These are phyloP conservation scores for Penicillium carneum DNA, from an alignment of 2,329 filamentous ascomycete genomes.

Conservation along the genomic window DNA sequence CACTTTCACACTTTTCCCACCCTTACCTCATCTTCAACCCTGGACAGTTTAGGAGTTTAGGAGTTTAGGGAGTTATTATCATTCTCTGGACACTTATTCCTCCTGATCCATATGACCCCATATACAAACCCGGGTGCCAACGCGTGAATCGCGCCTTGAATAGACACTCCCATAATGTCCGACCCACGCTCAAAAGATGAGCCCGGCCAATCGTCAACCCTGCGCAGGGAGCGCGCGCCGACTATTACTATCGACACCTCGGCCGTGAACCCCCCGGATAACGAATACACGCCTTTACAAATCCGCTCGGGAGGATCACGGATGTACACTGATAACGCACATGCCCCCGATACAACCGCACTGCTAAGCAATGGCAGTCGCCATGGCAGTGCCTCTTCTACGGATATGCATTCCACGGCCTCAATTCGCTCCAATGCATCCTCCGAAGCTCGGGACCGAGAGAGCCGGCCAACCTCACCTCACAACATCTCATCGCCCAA, in stretches of 20 bases:
- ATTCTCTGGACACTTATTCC: neutral
- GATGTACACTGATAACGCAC: conserved; percentile 48
- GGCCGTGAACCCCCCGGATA: conserved; percentile 55
- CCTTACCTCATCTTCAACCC: neutral
- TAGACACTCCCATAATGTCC: conserved; percentile 38
- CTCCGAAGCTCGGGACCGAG: conserved; percentile 63
- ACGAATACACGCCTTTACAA: conserved; percentile 44
- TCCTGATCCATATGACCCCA: conserved; percentile 20
- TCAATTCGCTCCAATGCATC: conserved; percentile 64
- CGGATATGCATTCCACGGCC: conserved; percentile 60
- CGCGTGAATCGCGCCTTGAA: conserved; percentile 31
- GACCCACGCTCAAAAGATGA: conserved; percentile 37
- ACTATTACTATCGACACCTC: conserved; percentile 67
- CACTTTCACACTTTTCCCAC: neutral
- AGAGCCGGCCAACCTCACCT: conserved; percentile 68
- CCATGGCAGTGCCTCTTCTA: conserved; percentile 48
- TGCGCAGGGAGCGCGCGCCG: conserved; percentile 56
- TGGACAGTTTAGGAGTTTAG: neutral
- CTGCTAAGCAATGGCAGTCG: conserved; percentile 43
- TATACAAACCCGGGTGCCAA: conserved; percentile 10
- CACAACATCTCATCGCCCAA: conserved; percentile 72
- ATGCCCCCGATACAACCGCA: conserved; percentile 41
- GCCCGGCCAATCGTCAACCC: conserved; percentile 34
- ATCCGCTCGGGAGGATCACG: conserved; percentile 48
- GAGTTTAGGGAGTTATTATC: neutral